These are phyloP conservation scores for Diplodia seriata DNA, from an alignment of 2,329 filamentous ascomycete species.

Conservation along the genomic window DNA sequence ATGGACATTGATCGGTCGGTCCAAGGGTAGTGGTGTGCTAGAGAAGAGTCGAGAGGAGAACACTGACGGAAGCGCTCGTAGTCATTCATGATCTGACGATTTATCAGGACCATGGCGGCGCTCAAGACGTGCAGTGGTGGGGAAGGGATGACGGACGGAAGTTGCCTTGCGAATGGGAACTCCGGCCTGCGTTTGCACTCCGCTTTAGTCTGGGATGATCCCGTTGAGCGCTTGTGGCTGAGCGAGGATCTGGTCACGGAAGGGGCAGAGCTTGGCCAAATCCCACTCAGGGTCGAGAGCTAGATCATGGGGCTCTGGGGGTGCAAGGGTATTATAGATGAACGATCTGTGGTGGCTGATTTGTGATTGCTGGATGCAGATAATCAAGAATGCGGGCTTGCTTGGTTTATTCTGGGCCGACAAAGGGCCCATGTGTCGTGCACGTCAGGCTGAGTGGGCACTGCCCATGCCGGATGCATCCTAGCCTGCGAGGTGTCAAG, in stretches of 20 bases:
- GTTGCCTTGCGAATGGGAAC: conserved; percentile 17
- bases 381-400: conserved; percentile 12
- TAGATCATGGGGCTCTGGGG: conserved; percentile 22
- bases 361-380: conserved; percentile 26
- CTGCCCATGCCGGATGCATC: conserved; percentile 21
- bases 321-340: conserved; percentile 29
- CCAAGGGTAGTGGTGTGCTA: conserved; percentile 27
- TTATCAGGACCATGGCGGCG: conserved; percentile 19
- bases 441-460: conserved; percentile 21
- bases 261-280: conserved; percentile 22
- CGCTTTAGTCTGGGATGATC: conserved; percentile 27
- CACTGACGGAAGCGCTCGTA: conserved; percentile 29
- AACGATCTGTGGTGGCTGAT: conserved; percentile 14
- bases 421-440: conserved; percentile 9
- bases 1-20: conserved; percentile 24
- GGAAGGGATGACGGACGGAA: conserved; percentile 28
- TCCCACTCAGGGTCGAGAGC: conserved; percentile 10
- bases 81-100: conserved; percentile 31
- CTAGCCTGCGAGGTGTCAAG: conserved; percentile 13
- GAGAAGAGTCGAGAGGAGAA: conserved; percentile 26
- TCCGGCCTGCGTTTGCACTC: conserved; percentile 30
- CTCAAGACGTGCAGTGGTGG: conserved; percentile 4
- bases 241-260: conserved; percentile 7
- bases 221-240: conserved; percentile 24
- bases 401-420: conserved; percentile 8